Evolutionary conservation across 2,329 filamentous ascomycete genomes (phyloP).

Genomic region (Trichoderma harzianum): DNA sequence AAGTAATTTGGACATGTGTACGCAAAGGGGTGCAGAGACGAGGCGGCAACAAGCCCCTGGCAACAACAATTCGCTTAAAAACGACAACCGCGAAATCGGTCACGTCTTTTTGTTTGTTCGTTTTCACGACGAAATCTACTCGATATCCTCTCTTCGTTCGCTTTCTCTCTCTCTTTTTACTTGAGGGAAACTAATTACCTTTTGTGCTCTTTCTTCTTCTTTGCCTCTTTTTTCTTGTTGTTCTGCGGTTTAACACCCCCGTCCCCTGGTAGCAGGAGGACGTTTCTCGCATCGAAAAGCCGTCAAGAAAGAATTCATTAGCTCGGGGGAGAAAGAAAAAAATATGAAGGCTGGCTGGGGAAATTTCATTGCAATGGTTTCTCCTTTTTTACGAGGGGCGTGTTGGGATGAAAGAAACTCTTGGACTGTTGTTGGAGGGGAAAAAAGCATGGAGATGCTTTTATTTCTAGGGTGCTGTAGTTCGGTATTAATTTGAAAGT

Average conservation of each 20-base stretch:
- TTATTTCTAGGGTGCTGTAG: neutral
- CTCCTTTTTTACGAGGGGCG: neutral
- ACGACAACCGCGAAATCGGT: slow-evolving; percentile 3
- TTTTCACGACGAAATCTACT: neutral
- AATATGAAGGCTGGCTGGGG: neutral
- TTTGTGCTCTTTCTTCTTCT: neutral
- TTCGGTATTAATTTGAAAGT: neutral
- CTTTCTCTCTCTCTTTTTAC: neutral
- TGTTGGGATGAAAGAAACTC: neutral
- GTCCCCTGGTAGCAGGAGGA: neutral
- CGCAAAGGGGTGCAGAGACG: neutral
- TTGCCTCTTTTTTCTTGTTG: neutral
- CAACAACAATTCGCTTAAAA: neutral
- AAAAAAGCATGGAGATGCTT: neutral
- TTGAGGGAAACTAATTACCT: neutral
- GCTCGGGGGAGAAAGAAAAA: neutral
- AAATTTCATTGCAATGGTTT: neutral
- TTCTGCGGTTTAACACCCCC: neutral
- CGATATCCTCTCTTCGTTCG: neutral
- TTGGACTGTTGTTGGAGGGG: neutral
- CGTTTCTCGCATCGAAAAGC: neutral
- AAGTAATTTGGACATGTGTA: slow-evolving; percentile 2
- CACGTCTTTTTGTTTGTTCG: neutral
- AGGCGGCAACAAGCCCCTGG: neutral
- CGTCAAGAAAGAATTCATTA: neutral